A percentile compares a stretch with the other conserved stretches of the same genome.
phyloP scores from a whole-genome alignment of 169 alveolate species.

The Plasmodium adleri region DNA sequence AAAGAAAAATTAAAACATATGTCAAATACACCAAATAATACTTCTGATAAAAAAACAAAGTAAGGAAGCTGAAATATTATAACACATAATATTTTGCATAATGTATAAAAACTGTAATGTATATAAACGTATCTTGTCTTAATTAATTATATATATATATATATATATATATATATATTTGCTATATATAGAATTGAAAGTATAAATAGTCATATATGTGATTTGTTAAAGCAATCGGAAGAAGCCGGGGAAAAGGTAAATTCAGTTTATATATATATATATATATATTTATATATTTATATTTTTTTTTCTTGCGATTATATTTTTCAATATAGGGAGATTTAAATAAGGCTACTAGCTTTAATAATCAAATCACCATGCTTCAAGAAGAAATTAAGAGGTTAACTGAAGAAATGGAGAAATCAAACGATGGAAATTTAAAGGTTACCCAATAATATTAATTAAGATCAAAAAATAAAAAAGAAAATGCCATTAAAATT shows the following conservation, averaged over 20 bases:
- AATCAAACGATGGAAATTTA: constrained; percentile 25
- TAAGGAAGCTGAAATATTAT: constrained; percentile 9
- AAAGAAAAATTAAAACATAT: constrained; percentile 68
- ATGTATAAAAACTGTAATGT: neutral
- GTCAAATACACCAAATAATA: constrained; percentile 71
- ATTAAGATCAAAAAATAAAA: too few species aligned
- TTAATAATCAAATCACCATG: constrained; percentile 78
- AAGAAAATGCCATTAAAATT: too few species aligned
- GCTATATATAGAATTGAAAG: constrained; percentile 72
- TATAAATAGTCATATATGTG: constrained; percentile 78
- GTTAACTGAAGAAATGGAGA: constrained; percentile 43
- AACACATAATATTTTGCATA: neutral
- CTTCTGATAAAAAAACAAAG: constrained; percentile 77
- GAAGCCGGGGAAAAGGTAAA: constrained; percentile 81
- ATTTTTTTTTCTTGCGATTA: neutral
- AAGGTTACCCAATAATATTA: constrained; percentile 17
- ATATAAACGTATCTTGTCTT: neutral
- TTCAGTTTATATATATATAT: neutral
- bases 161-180: neutral
- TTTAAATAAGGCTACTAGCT: constrained; percentile 78
- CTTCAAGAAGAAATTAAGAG: constrained; percentile 77
- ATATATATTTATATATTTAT: neutral
- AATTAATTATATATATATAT: constrained; percentile 12
- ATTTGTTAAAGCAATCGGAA: constrained; percentile 79
- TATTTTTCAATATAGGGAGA: constrained; percentile 75